Base-by-base conservation (phyloP, 2,329 filamentous ascomycete genomes). In the Scedosporium minutisporum region DNA sequence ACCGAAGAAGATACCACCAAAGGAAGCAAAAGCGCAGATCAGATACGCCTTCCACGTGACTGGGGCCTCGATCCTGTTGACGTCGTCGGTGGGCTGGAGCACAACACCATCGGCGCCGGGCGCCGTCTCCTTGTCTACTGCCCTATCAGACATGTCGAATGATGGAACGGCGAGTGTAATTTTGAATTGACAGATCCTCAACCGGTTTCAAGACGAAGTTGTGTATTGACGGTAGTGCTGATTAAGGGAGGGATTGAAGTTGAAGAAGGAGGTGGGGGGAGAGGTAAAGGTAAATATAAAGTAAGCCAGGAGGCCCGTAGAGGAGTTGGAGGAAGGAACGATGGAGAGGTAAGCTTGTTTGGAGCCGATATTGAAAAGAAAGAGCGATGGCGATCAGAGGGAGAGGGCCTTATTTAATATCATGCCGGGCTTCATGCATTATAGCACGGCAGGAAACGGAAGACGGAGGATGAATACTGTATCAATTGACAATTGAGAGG, bases 1-100 rank as follows among this genome's bases (percentile, higher is more conserved):
- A 59, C 89, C 89, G 75, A 91, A 89, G 78, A 91, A 88, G 75
- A 90, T 88, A 74, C 84, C 87, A 69, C 87, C 87, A 65, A 89
- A 88, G 41, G 86, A 85, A 64, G 87, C 87, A 66, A 89, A 89
- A 66, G 84, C 86, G 74, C 86, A 89, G 71, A 89, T 82, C 60
- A 87, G 65, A 73, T 89, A 89, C 63, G 86, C 86, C 78, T 87
- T 86, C 75, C 83, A 75, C 66, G 86, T 89, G 68, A 89, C 82
- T 67, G 87, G 86, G 12, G 87, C 86, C 78, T 89, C 87, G 70
- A 88, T 81, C 65, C 81, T 78, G 67, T 78, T 76, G 65, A 87
- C 76, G 72, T 87, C 81, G 65, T 76, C 69, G 66, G 80, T 78
- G 63, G 73, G 71, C 58, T 74, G 72, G 65, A 81, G 75, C 66